Evolutionary conservation across 768 basidiomycete genomes (phyloP).

Genomic region (Chlorophyllum brunneum): DNA sequence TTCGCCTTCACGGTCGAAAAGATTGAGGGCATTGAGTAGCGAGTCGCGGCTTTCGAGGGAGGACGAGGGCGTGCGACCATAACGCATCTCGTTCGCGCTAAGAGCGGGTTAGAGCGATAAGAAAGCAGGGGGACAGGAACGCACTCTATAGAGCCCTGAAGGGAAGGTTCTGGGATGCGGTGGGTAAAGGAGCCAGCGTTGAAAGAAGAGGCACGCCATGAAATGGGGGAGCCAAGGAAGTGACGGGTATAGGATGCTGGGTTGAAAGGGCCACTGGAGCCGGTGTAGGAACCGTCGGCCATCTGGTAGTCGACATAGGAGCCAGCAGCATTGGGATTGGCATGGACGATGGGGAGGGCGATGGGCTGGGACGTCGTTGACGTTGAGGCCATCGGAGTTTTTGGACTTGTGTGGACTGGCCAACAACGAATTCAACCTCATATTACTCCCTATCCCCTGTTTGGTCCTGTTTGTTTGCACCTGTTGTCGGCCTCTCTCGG

Average conservation of each 20-base stretch:
- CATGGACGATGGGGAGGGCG: constrained; percentile 34
- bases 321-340: constrained; percentile 22
- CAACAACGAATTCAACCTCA: neutral
- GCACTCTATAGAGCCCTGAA: constrained; percentile 64
- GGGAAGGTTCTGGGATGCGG: constrained; percentile 58
- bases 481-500: neutral
- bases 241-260: constrained; percentile 64
- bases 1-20: constrained; percentile 70
- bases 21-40: constrained; percentile 62
- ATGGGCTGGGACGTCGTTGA: constrained; percentile 40
- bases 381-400: constrained; percentile 13
- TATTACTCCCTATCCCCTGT: constrained; percentile 4
- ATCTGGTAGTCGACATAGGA: constrained; percentile 32
- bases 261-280: constrained; percentile 50
- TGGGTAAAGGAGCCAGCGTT: constrained; percentile 56
- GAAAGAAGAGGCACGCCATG: constrained; percentile 66
- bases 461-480: neutral
- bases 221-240: constrained; percentile 69
- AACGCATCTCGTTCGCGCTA: constrained; percentile 30
- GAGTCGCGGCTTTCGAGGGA: constrained; percentile 50
- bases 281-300: constrained; percentile 46
- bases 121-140: constrained; percentile 23
- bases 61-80: constrained; percentile 41
- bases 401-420: neutral
- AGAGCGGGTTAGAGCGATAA: neutral